Conservation (phyloP, 176 grass and related monocot genomes). For the Bonia amplexicaulis region DNA sequence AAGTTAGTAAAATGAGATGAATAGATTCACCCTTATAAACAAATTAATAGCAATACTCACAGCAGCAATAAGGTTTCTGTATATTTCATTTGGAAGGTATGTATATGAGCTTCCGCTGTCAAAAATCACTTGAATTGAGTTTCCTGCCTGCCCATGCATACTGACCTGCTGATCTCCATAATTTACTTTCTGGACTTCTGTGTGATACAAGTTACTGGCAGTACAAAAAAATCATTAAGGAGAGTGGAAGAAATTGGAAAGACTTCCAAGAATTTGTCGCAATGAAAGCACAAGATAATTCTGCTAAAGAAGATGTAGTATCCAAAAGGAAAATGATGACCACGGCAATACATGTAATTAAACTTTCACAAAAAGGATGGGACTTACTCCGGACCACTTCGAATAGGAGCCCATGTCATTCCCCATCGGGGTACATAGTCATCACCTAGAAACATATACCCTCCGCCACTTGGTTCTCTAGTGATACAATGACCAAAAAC, state of each 20-base stretch:
- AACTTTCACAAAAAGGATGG: neutral
- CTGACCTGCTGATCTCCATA: constrained; percentile 60
- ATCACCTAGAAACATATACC: constrained; percentile 94
- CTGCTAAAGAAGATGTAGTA: neutral
- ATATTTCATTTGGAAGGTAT: constrained; percentile 88
- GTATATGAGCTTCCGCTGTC: constrained; percentile 96
- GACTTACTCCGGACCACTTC: constrained; percentile 67
- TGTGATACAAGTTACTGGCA: constrained; percentile 66
- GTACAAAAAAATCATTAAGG: neutral
- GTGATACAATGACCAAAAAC: constrained; percentile 91
- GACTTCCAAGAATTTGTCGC: neutral
- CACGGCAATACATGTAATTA: neutral
- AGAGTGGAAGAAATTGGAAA: neutral
- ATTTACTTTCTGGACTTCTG: constrained; percentile 55
- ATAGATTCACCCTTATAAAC: neutral
- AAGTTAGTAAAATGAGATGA: constrained; percentile 18
- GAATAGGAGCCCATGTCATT: constrained; percentile 68
- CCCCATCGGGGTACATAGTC: constrained; percentile 91
- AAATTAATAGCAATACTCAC: constrained; percentile 45
- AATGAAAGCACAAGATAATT: neutral
- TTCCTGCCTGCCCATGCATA: constrained; percentile 31
- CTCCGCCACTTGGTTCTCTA: constrained; percentile 62
- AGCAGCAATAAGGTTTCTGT: constrained; percentile 55
- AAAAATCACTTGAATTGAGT: constrained; percentile 74
- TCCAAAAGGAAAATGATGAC: neutral